A percentile compares a stretch with the other conserved stretches of the same genome.
These are phyloP conservation scores for Puccinia triticina DNA, from an alignment of 1,284 basidiomycete genomes.

Conservation along the genomic window DNA sequence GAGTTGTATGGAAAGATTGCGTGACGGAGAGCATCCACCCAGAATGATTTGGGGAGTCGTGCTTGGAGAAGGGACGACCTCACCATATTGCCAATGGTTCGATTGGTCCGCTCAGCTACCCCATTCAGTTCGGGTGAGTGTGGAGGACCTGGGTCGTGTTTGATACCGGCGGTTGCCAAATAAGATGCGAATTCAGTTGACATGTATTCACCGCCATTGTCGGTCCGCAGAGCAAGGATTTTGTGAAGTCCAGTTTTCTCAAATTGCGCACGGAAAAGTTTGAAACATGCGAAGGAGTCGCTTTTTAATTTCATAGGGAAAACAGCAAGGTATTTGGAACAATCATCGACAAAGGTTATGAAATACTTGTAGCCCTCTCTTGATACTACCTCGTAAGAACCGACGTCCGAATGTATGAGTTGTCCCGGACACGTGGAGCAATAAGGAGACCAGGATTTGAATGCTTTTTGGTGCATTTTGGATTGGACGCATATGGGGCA, in stretches of 20 bases:
- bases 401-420: background rate
- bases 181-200: background rate
- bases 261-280: slow-evolving; percentile 57
- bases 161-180: background rate
- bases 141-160: background rate
- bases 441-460: background rate
- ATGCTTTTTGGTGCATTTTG: background rate
- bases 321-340: background rate
- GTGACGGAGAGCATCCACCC: background rate
- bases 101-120: background rate
- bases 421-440: background rate
- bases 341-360: background rate
- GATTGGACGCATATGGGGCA: background rate
- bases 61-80: too few relatives aligned
- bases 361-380: background rate
- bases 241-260: slow-evolving; percentile 54
- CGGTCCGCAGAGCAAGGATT: background rate
- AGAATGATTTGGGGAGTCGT: too few relatives aligned
- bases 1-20: background rate
- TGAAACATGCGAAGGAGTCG: slow-evolving; percentile 55
- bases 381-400: background rate
- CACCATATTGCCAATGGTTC: too few relatives aligned
- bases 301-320: background rate
- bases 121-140: slow-evolving; percentile 23
- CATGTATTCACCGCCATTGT: slow-evolving; percentile 6